phyloP scores from a whole-genome alignment of 768 basidiomycete species.

The Cubamyces sp. region DNA sequence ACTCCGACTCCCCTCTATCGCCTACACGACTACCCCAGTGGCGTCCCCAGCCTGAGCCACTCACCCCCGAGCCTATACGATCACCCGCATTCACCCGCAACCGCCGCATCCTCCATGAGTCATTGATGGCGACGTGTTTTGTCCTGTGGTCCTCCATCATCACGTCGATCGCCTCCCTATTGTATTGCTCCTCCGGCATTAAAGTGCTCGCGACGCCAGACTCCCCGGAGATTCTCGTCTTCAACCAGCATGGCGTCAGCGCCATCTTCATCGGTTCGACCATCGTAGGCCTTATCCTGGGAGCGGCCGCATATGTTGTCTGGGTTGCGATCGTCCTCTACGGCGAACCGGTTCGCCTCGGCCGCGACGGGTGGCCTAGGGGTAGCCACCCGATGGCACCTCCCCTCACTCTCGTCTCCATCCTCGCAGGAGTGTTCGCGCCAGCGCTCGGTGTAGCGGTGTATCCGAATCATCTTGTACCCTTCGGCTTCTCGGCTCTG shows the following conservation, averaged over 20 bases:
- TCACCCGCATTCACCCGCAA: no score
- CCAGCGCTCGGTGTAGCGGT: background rate
- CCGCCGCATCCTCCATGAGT: background rate
- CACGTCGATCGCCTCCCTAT: background rate
- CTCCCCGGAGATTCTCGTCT: background rate
- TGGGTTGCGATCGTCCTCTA: background rate
- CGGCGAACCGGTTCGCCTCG: background rate
- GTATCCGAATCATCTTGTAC: background rate
- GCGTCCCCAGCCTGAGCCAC: no score
- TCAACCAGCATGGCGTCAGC: background rate
- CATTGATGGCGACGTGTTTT: background rate
- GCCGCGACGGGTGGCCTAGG: background rate
- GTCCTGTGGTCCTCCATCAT: background rate
- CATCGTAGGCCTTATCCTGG: background rate
- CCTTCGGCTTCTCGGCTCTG: background rate
- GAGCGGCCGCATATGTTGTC: background rate
- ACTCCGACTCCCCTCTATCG: no score
- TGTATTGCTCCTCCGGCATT: background rate
- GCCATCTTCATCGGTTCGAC: background rate
- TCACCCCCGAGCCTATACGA: no score
- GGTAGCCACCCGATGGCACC: background rate
- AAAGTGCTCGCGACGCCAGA: background rate
- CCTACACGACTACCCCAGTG: no score
- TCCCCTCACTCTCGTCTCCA: background rate
- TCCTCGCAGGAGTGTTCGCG: constrained; percentile 1